Percentiles rank a stretch among this genome's conserved stretches.
phyloP scores from a whole-genome alignment of 2,329 filamentous ascomycete species.

The Fusarium avenaceum region DNA sequence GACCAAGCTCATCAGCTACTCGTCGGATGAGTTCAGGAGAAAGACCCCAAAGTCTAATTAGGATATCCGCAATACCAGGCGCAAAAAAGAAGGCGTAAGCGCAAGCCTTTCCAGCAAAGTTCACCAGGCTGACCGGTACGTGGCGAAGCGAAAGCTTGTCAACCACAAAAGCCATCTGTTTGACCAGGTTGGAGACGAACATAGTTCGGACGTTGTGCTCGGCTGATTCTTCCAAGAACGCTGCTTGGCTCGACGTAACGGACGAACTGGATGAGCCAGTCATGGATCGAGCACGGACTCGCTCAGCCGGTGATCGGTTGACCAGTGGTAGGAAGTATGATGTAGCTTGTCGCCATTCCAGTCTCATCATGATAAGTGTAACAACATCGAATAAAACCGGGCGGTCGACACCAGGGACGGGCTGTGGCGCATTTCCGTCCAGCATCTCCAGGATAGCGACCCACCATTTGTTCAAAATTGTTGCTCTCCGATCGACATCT shows the following conservation, averaged over 20 bases:
- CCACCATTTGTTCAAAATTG: slow-evolving; percentile 94
- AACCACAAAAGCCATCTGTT: slow-evolving; percentile 88
- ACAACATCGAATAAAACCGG: slow-evolving; percentile 84
- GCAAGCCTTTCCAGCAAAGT: slow-evolving; percentile 90
- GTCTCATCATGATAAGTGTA: slow-evolving; percentile 85
- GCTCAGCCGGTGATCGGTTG: slow-evolving; percentile 66
- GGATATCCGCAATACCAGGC: slow-evolving; percentile 84
- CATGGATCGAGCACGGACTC: slow-evolving; percentile 60
- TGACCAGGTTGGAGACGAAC: slow-evolving; percentile 83
- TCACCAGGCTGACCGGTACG: slow-evolving; percentile 74
- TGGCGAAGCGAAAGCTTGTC: slow-evolving; percentile 88
- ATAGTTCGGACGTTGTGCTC: slow-evolving; percentile 91
- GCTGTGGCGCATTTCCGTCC: slow-evolving; percentile 75
- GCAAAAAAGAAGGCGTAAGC: slow-evolving; percentile 96
- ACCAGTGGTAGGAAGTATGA: slow-evolving; percentile 74
- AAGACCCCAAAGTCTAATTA: slow-evolving; percentile 85
- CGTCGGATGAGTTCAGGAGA: slow-evolving; percentile 77
- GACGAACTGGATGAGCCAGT: slow-evolving; percentile 71
- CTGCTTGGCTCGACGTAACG: slow-evolving; percentile 74
- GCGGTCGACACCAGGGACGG: slow-evolving; percentile 85
- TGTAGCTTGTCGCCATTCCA: slow-evolving; percentile 85
- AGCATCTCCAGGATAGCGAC: slow-evolving; percentile 84
- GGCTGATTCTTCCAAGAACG: slow-evolving; percentile 73
- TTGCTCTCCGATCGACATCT: slow-evolving; percentile 83
- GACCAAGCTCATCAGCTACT: slow-evolving; percentile 76